A percentile compares a stretch with the other conserved stretches of the same genome.
Conservation (phyloP, 176 grass and related monocot genomes). For the Carex scoparia region DNA sequence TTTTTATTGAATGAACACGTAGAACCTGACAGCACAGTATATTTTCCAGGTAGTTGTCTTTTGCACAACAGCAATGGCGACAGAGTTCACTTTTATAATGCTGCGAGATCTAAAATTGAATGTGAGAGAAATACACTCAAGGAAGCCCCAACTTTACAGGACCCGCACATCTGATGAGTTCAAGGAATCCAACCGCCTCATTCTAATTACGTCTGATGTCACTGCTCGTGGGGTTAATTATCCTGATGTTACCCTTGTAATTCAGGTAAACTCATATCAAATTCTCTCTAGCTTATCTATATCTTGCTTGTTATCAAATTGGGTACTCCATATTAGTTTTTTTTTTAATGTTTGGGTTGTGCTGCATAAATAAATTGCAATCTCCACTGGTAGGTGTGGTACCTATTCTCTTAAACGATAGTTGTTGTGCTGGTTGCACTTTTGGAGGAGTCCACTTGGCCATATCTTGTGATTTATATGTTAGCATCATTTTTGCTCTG, state of each 20-base stretch:
- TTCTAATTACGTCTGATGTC: conserved; percentile 92
- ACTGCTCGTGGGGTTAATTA: conserved; percentile 76
- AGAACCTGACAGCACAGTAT: not conserved
- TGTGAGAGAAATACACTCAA: conserved; percentile 88
- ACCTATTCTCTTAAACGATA: not conserved
- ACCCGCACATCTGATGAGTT: conserved; percentile 87
- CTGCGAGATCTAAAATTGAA: conserved; percentile 85
- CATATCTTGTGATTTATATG: not conserved
- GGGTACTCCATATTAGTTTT: not conserved
- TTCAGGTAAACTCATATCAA: conserved; percentile 54
- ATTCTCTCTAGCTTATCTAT: not conserved
- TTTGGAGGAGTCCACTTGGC: not conserved
- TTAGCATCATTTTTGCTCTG: not conserved
- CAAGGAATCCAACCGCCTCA: conserved; percentile 52
- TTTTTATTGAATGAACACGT: not conserved
- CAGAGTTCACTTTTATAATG: conserved; percentile 82
- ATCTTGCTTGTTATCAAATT: not conserved
- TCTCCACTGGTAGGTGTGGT: not conserved
- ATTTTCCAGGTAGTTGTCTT: conserved; percentile 69
- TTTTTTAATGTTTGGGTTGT: not conserved
- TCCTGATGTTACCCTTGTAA: conserved; percentile 84
- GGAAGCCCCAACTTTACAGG: conserved; percentile 87
- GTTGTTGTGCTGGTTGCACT: not conserved
- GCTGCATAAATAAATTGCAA: not conserved
- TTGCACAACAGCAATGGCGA: conserved; percentile 83